Percentiles rank a stretch among this genome's conserved stretches.
Conservation (phyloP, 2,329 filamentous ascomycete genomes). For the Aspergillus tamarii region DNA sequence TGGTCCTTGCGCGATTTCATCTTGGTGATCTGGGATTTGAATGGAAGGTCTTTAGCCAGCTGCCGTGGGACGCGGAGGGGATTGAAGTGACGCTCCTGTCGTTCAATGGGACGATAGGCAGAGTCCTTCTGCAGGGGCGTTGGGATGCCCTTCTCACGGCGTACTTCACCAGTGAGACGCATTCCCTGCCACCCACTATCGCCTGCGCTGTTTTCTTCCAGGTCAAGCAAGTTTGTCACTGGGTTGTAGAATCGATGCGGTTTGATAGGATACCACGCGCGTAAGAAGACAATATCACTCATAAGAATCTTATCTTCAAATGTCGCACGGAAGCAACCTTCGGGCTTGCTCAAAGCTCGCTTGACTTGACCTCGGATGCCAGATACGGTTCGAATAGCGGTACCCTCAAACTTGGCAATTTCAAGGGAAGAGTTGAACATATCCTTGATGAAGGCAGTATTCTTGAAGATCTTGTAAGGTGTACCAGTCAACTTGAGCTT, state of each 20-base stretch:
- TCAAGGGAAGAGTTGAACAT: conserved; percentile 95
- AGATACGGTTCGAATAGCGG: conserved; percentile 92
- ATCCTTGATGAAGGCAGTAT: conserved; percentile 97
- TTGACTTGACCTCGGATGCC: conserved; percentile 97
- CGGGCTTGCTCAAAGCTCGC: conserved; percentile 86
- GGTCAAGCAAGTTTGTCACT: conserved; percentile 84
- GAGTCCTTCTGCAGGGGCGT: conserved; percentile 84
- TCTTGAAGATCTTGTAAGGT: conserved; percentile 98
- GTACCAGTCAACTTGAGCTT: conserved; percentile 95
- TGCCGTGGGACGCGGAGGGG: conserved; percentile 54
- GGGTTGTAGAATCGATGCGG: conserved; percentile 97
- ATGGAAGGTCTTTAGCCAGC: conserved; percentile 78
- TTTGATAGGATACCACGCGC: conserved; percentile 95
- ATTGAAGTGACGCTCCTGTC: conserved; percentile 74
- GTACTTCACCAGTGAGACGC: conserved; percentile 91
- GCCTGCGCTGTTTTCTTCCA: conserved; percentile 34
- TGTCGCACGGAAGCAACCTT: conserved; percentile 93
- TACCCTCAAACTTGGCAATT: conserved; percentile 97
- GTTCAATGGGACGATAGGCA: conserved; percentile 71
- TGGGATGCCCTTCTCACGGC: conserved; percentile 71
- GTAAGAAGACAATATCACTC: conserved; percentile 92
- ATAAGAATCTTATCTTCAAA: conserved; percentile 99
- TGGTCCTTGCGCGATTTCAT: conserved; percentile 78
- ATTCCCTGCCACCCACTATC: conserved; percentile 75
- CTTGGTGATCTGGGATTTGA: conserved; percentile 84